A percentile compares a stretch with the other conserved stretches of the same genome.
Evolutionary conservation across 1,284 basidiomycete genomes (phyloP).

Genomic region (Rhodotorula mucilaginosa): DNA sequence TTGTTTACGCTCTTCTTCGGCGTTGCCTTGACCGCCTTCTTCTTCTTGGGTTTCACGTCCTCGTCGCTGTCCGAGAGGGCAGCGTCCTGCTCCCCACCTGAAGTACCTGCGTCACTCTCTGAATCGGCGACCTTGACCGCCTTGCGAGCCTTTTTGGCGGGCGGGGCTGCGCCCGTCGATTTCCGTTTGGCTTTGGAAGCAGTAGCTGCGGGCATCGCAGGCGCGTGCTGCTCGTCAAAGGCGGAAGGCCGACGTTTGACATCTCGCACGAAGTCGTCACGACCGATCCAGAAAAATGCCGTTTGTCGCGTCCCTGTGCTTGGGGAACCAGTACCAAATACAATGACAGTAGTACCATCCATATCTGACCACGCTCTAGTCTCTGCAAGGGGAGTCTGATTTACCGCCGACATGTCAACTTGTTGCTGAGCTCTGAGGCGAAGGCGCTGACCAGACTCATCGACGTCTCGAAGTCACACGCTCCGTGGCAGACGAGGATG

Average conservation of each 20-base stretch:
- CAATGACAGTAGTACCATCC: no score
- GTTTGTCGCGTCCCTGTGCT: no score
- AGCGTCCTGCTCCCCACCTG: not conserved
- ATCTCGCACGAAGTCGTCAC: not conserved
- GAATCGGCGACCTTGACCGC: not conserved
- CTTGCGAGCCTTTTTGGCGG: slow-evolving; percentile 5
- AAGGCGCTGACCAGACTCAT: not conserved
- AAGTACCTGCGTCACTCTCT: not conserved
- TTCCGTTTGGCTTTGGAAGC: slow-evolving; percentile 1
- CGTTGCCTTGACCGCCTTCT: slow-evolving; percentile 4
- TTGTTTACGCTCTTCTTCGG: not conserved
- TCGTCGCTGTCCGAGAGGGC: not conserved
- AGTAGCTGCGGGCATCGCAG: not conserved
- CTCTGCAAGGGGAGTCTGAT: no score
- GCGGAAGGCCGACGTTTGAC: not conserved
- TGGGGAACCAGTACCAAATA: no score
- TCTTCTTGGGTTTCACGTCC: not conserved
- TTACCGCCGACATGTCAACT: no score
- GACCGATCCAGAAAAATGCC: no score
- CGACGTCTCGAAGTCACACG: not conserved
- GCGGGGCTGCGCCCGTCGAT: not conserved
- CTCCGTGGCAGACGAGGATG: not conserved
- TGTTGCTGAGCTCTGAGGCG: not conserved
- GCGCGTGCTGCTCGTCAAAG: not conserved
- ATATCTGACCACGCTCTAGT: no score